Evolutionary conservation across 805 yeast species (phyloP).

Genomic region (Candida bentonensis): DNA sequence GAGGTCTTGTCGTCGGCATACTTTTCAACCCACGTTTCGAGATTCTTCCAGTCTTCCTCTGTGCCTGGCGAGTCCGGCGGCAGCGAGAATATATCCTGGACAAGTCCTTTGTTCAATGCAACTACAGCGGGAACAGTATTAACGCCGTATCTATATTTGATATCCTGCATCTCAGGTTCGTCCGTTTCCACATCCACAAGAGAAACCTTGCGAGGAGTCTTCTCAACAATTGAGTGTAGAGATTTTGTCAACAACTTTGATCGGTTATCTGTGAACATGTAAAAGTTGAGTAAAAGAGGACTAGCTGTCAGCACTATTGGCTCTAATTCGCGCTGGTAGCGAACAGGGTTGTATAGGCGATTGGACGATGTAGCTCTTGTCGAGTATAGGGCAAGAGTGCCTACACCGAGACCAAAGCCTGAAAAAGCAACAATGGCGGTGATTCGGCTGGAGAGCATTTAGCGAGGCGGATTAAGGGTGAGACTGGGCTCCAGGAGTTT

Average conservation of each 20-base stretch:
- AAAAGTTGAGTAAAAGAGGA: conserved; percentile 62
- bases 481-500: neutral
- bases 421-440: neutral
- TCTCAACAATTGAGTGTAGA: conserved; percentile 36
- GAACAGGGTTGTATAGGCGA: conserved; percentile 37
- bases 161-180: conserved; percentile 44
- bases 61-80: conserved; percentile 7
- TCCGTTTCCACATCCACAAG: conserved; percentile 65
- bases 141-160: conserved; percentile 43
- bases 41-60: conserved; percentile 15
- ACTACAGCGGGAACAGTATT: conserved; percentile 51
- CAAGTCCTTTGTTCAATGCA: conserved; percentile 43
- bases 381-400: conserved; percentile 1
- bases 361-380: conserved; percentile 18
- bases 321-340: conserved; percentile 46
- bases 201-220: conserved; percentile 38
- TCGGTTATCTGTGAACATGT: conserved; percentile 46
- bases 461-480: neutral
- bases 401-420: neutral
- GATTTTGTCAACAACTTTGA: conserved; percentile 52
- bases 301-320: conserved; percentile 33
- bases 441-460: neutral
- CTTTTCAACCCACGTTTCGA: conserved; percentile 30
- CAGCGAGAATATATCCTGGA: conserved; percentile 17
- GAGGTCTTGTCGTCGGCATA: conserved; percentile 16